Evolutionary conservation across 2,329 filamentous ascomycete species (phyloP), one percentile per base, ranked within the genome.

Genomic region (Moelleriella libera): DNA sequence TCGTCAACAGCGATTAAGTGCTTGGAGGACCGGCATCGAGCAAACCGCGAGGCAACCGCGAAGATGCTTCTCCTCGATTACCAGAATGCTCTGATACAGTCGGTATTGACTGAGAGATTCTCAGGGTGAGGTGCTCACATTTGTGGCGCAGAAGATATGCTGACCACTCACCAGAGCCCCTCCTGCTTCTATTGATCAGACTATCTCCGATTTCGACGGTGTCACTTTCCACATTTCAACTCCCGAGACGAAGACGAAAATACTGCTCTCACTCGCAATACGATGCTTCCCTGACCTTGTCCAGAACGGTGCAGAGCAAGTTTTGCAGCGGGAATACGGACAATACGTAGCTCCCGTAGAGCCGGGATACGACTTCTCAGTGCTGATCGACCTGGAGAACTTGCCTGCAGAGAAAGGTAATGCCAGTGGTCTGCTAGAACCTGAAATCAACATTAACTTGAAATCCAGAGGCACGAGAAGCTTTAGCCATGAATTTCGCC

Each of bases 221-320:
- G 92, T 97, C 58, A 94, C 86, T 56, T 99, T 97, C 70, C 92
- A 98, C 68, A 89, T 98, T 61, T 97, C 90, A 39, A 98, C 92
- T 43, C 92, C 90, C 50, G 88, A 95, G 66, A 73, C 81, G 52
- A 97, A 97, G 75, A 83, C 87, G 45, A 88, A 94, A 70, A 96
- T 99, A 55, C 77, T 94, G 46, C 82, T 99, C 50, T 98, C 92
- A 28, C 85, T 98, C 59, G 81, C 88, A 66, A 88, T 99, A 66
- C 85, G 90, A 71, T 99, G 92, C 72, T 99, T 83, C 72, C 77
- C 80, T 56, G 94, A 99, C 64, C 77, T 99, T 41, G 77, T 97
- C 51, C 79, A 86, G 60, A 96, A 97, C 66, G 94, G 94, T 54
- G 94, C 94, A 52, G 80, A 95, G 68, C 75, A 86, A 55, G 86